These are phyloP conservation scores for Escallonia herrerae DNA, from an alignment of 129 eudicot species.

Conservation along the genomic window DNA sequence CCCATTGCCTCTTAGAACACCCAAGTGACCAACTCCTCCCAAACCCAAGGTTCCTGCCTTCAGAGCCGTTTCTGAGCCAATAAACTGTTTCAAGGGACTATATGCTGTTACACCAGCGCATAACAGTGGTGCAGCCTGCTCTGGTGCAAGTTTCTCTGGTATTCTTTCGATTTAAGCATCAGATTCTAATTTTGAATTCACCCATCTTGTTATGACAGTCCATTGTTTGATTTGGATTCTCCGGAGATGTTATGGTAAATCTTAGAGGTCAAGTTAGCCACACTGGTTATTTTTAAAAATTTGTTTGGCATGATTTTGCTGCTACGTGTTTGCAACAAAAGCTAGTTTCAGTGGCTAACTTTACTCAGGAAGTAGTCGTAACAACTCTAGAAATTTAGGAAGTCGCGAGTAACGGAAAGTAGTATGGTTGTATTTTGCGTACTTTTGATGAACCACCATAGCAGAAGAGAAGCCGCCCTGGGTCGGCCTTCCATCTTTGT, in stretches of 20 bases:
- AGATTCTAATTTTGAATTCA: too few relatives aligned
- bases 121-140: conserved; percentile 59
- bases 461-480: conserved; percentile 57
- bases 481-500: conserved; percentile 44
- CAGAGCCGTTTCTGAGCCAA: conserved; percentile 18
- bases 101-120: conserved; percentile 66
- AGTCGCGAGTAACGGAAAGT: not conserved
- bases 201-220: too few relatives aligned
- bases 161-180: conserved; percentile 5
- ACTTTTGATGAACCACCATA: conserved; percentile 63
- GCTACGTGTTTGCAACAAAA: too few relatives aligned
- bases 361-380: too few relatives aligned
- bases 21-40: conserved; percentile 67
- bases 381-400: too few relatives aligned
- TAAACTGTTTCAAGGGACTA: conserved; percentile 53
- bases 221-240: too few relatives aligned
- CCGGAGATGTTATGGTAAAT: too few relatives aligned
- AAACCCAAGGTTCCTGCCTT: conserved; percentile 53
- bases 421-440: conserved; percentile 7
- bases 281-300: too few relatives aligned
- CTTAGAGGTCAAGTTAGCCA: too few relatives aligned
- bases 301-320: too few relatives aligned
- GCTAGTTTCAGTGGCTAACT: too few relatives aligned
- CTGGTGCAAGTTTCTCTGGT: conserved; percentile 41
- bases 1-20: conserved; percentile 63